phyloP scores from a whole-genome alignment of 768 basidiomycete species.

The Leucogyrophana mollusca region DNA sequence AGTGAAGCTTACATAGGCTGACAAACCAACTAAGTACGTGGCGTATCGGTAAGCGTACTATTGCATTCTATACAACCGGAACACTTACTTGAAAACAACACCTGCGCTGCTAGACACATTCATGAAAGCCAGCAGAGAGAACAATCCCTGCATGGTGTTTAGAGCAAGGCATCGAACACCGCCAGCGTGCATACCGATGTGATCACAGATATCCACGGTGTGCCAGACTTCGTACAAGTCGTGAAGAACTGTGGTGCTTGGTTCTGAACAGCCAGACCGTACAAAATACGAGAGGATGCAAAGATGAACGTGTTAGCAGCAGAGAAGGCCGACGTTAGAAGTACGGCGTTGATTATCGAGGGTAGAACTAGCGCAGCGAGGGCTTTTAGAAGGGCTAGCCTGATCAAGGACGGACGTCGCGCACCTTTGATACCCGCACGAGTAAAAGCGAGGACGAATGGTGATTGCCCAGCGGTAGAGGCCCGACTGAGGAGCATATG shows the following conservation, averaged over 20 bases:
- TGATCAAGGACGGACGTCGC: no score
- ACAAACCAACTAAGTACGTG: constrained; percentile 75
- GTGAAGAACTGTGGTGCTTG: constrained; percentile 14
- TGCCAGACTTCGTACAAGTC: constrained; percentile 44
- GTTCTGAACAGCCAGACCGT: constrained; percentile 25
- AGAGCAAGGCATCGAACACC: no score
- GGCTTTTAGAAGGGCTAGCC: no score
- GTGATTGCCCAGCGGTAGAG: constrained; percentile 62
- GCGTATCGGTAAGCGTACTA: not conserved
- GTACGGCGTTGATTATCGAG: constrained; percentile 68
- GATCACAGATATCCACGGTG: constrained; percentile 37
- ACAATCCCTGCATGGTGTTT: constrained; percentile 23
- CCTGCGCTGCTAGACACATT: constrained; percentile 50
- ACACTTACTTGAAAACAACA: constrained; percentile 54
- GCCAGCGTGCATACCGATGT: constrained; percentile 15
- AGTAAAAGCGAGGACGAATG: constrained; percentile 82
- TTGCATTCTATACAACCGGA: constrained; percentile 7
- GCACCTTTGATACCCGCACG: constrained; percentile 67
- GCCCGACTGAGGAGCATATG: not conserved
- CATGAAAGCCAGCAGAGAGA: constrained; percentile 60
- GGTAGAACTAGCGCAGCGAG: constrained; percentile 47
- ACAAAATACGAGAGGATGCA: constrained; percentile 41
- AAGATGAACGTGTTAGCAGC: constrained; percentile 54
- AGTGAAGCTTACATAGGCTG: constrained; percentile 57
- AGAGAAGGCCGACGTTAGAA: constrained; percentile 73